Percentiles rank a stretch among this genome's conserved stretches.
phyloP scores from a whole-genome alignment of 148 eudicot species.

The Fagopyrum homotropicum region DNA sequence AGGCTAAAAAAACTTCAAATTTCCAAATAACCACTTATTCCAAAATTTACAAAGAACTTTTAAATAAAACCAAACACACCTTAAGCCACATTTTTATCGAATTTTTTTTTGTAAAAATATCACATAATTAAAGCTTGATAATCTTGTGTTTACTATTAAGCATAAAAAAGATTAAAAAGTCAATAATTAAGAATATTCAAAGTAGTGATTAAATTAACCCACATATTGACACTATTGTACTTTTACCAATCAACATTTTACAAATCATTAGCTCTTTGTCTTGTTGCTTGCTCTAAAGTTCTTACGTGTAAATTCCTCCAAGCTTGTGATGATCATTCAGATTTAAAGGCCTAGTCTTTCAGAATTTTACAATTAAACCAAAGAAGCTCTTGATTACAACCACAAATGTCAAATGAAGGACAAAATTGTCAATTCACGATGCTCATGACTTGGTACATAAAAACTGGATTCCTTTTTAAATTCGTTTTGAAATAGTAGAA shows the following conservation, averaged over 20 bases:
- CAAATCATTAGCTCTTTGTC: neutral
- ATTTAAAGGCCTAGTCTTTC: neutral
- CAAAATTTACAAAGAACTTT: too few relatives aligned
- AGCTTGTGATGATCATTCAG: conserved; percentile 5
- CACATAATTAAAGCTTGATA: neutral
- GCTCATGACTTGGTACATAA: conserved; percentile 9
- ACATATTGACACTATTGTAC: neutral
- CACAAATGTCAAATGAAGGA: neutral
- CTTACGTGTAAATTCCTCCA: conserved; percentile 8
- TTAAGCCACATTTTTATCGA: neutral
- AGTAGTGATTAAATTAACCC: neutral
- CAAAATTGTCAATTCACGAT: conserved; percentile 1
- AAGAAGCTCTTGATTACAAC: neutral
- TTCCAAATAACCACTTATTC: too few relatives aligned
- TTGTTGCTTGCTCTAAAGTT: neutral
- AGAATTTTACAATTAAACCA: conserved; percentile 3
- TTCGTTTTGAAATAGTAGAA: conserved; percentile 7
- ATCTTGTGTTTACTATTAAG: neutral
- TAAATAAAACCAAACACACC: too few relatives aligned
- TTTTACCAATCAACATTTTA: neutral
- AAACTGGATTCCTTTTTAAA: neutral
- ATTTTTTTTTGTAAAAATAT: neutral
- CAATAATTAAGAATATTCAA: neutral
- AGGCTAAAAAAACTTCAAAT: too few relatives aligned
- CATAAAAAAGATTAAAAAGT: neutral